phyloP scores from a whole-genome alignment of 208 protist species.

The Leptomonas seymouri region DNA sequence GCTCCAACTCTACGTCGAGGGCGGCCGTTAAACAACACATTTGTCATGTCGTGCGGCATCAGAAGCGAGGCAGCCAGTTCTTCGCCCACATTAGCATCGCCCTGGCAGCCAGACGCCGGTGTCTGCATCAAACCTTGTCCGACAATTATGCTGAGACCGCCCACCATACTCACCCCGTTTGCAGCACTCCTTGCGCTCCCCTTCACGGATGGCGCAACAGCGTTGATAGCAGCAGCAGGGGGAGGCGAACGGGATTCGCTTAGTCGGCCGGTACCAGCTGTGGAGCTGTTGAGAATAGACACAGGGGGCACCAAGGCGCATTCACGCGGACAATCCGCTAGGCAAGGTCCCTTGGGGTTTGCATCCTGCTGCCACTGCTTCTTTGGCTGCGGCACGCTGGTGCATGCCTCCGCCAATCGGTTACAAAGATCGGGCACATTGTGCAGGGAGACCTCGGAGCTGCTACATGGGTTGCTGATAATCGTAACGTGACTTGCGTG shows the following conservation, averaged over 20 bases:
- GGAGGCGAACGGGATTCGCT: constrained; percentile 1
- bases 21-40: background rate
- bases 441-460: constrained; percentile 3
- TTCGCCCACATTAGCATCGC: background rate
- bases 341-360: too few relatives aligned
- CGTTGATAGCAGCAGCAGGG: background rate
- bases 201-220: background rate
- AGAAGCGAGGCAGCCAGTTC: background rate
- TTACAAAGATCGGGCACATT: background rate
- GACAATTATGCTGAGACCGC: constrained; percentile 5
- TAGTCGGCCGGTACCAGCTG: background rate
- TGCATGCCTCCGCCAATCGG: background rate
- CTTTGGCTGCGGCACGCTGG: background rate
- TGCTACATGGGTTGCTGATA: constrained; percentile 6
- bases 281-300: constrained; percentile 16
- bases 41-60: constrained; percentile 18
- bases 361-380: background rate
- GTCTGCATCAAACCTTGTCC: background rate
- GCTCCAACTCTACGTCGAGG: background rate
- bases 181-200: background rate
- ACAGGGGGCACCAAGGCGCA: background rate
- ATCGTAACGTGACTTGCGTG: constrained; percentile 15
- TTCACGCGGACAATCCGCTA: background rate
- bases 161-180: constrained; percentile 7
- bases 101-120: background rate